Conservation (phyloP, 148 eudicot species). For the Chenopodium formosanum region DNA sequence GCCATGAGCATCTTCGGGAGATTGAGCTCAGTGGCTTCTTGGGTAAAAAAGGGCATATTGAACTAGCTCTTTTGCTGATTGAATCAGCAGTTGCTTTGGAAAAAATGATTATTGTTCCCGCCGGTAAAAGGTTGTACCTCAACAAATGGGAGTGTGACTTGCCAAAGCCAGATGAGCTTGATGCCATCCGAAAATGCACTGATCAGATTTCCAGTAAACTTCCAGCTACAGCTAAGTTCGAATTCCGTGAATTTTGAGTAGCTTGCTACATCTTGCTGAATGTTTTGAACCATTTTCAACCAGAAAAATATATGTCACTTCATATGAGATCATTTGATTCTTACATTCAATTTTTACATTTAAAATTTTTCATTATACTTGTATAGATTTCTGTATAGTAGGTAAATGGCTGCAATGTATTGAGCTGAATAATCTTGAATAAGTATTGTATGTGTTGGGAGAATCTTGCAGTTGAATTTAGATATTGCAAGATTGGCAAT, state of each 20-base stretch:
- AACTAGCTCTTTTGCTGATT: conserved; percentile 22
- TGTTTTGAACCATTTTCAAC: no score
- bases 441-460: no score
- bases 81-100: conserved; percentile 13
- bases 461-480: no score
- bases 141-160: not conserved
- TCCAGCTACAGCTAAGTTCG: conserved; percentile 16
- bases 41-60: conserved; percentile 16
- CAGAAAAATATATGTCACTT: no score
- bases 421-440: no score
- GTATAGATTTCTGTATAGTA: no score
- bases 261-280: not conserved
- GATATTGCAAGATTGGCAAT: no score
- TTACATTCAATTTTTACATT: no score
- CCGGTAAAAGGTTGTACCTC: conserved; percentile 8
- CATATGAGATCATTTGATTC: no score
- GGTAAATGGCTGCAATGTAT: no score
- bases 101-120: conserved; percentile 13
- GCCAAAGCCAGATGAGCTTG: not conserved
- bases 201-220: conserved; percentile 22
- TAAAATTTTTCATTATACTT: no score
- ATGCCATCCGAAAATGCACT: conserved; percentile 5
- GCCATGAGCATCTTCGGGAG: conserved; percentile 14
- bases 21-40: conserved; percentile 23
- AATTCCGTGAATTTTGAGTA: conserved; percentile 10